A percentile compares a stretch with the other conserved stretches of the same genome.
Evolutionary conservation across 768 basidiomycete genomes (phyloP).

Genomic region (Boletales sp.): DNA sequence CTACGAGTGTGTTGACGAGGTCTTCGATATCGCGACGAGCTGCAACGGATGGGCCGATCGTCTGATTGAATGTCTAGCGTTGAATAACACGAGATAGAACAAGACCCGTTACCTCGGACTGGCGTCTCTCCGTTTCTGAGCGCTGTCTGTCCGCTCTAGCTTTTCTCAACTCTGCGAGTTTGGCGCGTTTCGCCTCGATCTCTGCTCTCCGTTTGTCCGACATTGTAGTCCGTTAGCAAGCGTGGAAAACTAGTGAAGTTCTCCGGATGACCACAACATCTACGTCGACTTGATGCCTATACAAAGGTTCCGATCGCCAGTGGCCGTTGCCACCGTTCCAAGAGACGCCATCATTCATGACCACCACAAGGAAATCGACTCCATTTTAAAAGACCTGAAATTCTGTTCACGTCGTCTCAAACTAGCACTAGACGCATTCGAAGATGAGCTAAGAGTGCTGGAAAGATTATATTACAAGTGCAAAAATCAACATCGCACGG

Average conservation of each 20-base stretch:
- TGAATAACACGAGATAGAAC: constrained; percentile 1
- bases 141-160: constrained; percentile 69
- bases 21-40: constrained; percentile 64
- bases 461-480: constrained; percentile 74
- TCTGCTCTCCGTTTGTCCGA: constrained; percentile 77
- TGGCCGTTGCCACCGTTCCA: constrained; percentile 10
- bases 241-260: too few species aligned
- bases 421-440: constrained; percentile 30
- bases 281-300: constrained; percentile 3
- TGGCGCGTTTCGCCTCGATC: constrained; percentile 86
- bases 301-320: constrained; percentile 5
- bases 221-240: constrained; percentile 26
- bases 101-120: constrained; percentile 20
- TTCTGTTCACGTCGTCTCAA: constrained; percentile 50
- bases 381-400: constrained; percentile 61
- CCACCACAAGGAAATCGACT: constrained; percentile 44
- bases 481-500: constrained; percentile 58
- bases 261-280: too few species aligned
- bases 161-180: constrained; percentile 80
- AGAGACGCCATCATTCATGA: constrained; percentile 18
- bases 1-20: constrained; percentile 57
- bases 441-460: constrained; percentile 44
- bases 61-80: constrained; percentile 21
- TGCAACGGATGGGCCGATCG: constrained; percentile 37
- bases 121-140: constrained; percentile 42